Base-by-base conservation (phyloP, 257 asterid genomes). In the Prunella vulgaris region DNA sequence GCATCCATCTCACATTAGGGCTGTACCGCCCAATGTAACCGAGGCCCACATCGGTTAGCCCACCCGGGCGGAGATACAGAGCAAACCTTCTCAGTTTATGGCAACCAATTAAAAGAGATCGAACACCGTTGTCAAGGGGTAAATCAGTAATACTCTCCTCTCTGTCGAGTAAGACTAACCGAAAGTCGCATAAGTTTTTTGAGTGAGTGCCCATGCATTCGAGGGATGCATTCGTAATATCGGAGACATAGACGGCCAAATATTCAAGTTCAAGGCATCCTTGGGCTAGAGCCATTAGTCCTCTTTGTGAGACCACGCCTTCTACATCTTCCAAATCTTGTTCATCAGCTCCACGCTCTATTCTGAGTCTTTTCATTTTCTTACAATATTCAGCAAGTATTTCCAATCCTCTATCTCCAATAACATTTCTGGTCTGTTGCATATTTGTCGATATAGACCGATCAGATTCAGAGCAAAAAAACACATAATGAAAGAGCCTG, bases 321-420 rank as follows among this genome's bases (percentile, higher is more conserved):
- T 84, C 86, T 48, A 35, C 85, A 48, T 84, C 89, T 58, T 84
- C 88, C 76, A 74, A 54, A 4, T 64, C 86, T 21, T 75, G 83
- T 63, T 82, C 86, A 37, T 84, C 88, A 27, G 81, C 89, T 44
- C 86, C 89, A 7, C 85, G 83, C 75, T 84, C 86, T 32, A 84
- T 79, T 49, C 85, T 69, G 2, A 84, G 82, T 69, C 86, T 74
- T 80, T 63, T 84, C 72, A 84, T 73, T 81, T 73, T 76, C 85
- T 84, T 84, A 21, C 93, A 87, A 46, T 13, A 68, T 53, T 77
- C 74, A 35, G 86, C 92, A 63, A 92, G 84, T 53, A 86, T 79
- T 74, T 81, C 96, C 85, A 92, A 67, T 54, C 98, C 98, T 79
- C 94, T 82, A 67, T 92, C 95, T 51, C 96, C 98, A 21, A 92